Evolutionary conservation across 1,284 basidiomycete genomes (phyloP).

Genomic region (Cerioporus squamosus): DNA sequence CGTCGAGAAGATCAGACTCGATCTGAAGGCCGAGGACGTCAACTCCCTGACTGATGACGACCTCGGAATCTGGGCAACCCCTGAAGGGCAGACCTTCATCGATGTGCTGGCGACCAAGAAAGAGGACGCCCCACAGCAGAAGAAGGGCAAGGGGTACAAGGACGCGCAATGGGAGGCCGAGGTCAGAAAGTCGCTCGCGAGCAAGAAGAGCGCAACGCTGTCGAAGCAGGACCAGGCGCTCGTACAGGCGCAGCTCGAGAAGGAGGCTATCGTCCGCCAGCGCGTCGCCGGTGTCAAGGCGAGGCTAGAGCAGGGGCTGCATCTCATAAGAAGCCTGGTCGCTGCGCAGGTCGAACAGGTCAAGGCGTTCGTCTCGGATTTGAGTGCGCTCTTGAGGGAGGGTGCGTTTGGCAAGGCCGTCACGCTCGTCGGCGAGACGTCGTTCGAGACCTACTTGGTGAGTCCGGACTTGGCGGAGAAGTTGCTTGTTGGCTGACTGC

Average conservation of each 20-base stretch:
- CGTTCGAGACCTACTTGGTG: slow-evolving; percentile 82
- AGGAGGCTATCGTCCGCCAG: slow-evolving; percentile 72
- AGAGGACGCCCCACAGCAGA: slow-evolving; percentile 45
- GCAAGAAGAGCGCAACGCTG: slow-evolving; percentile 66
- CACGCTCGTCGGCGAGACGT: slow-evolving; percentile 58
- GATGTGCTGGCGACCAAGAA: slow-evolving; percentile 76
- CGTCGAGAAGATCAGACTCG: slow-evolving; percentile 65
- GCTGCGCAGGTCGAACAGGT: slow-evolving; percentile 63
- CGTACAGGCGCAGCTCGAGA: slow-evolving; percentile 79
- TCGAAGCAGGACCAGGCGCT: slow-evolving; percentile 86
- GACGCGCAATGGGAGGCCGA: slow-evolving; percentile 95
- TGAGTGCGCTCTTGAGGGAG: slow-evolving; percentile 66
- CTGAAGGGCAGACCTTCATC: slow-evolving; percentile 76
- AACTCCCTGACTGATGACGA: slow-evolving; percentile 74
- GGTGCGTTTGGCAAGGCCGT: slow-evolving; percentile 66
- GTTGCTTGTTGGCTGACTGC: neutral
- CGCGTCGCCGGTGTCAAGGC: slow-evolving; percentile 60
- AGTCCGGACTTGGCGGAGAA: slow-evolving; percentile 30
- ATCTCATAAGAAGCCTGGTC: slow-evolving; percentile 68
- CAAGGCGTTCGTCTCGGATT: slow-evolving; percentile 54
- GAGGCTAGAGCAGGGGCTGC: slow-evolving; percentile 68
- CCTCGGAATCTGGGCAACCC: slow-evolving; percentile 84
- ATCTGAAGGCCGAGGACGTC: slow-evolving; percentile 64
- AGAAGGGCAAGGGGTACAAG: slow-evolving; percentile 86
- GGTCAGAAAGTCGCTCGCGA: slow-evolving; percentile 81